These are phyloP conservation scores for Phytophthora ohioensis DNA, from an alignment of 352 stramenopile species.

Conservation along the genomic window DNA sequence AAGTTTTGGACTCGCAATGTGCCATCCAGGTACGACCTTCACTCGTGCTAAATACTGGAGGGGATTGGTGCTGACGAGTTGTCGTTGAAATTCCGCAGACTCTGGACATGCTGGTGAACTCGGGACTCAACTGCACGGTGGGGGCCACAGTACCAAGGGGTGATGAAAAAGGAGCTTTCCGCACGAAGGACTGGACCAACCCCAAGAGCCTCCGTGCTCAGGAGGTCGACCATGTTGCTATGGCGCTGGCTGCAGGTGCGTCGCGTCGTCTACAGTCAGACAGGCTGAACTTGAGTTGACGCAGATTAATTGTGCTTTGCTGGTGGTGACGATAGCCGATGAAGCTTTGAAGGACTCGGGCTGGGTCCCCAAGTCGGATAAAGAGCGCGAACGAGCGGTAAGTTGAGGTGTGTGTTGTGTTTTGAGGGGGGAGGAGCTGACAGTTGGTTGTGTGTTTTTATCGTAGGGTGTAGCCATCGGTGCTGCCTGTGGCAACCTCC, in stretches of 20 bases:
- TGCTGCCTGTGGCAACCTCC: constrained; percentile 81
- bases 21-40: constrained; percentile 60
- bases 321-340: constrained; percentile 45
- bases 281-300: not conserved
- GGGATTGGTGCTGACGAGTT: not conserved
- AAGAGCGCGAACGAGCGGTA: constrained; percentile 64
- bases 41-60: not conserved
- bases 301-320: constrained; percentile 4
- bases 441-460: constrained; percentile 27
- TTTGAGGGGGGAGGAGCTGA: not conserved
- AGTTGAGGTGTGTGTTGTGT: not conserved
- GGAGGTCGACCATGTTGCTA: constrained; percentile 83
- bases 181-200: constrained; percentile 67
- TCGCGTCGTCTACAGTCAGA: not conserved
- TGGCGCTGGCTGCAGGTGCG: constrained; percentile 74
- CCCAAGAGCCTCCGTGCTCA: constrained; percentile 69
- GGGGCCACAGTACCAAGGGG: constrained; percentile 71
- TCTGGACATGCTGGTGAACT: constrained; percentile 58
- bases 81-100: constrained; percentile 35
- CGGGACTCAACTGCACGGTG: constrained; percentile 67
- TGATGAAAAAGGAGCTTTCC: constrained; percentile 53
- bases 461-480: constrained; percentile 82
- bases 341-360: constrained; percentile 76
- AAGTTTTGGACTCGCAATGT: constrained; percentile 73
- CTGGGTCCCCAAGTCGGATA: constrained; percentile 57